phyloP scores from a whole-genome alignment of 768 basidiomycete genomes.

The Suillus occidentalis region DNA sequence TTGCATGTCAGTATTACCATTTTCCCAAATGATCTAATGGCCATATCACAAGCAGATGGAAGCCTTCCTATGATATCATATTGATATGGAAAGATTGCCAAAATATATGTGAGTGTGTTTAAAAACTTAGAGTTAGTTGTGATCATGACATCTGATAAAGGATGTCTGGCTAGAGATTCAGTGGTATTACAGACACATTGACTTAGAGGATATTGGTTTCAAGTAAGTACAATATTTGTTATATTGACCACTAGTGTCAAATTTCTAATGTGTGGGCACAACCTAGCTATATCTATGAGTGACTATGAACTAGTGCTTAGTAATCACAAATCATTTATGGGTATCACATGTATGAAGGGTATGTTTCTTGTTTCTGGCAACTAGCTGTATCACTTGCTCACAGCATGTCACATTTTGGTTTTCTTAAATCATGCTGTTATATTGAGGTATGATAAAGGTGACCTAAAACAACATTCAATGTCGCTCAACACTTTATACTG shows the following conservation, averaged over 20 bases:
- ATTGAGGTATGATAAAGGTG: background rate
- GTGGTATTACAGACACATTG: background rate
- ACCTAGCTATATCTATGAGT: background rate
- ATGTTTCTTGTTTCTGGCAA: background rate
- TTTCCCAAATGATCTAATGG: background rate
- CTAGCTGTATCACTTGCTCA: too few relatives aligned
- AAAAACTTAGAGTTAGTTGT: too few relatives aligned
- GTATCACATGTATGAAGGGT: background rate
- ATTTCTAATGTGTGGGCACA: too few relatives aligned
- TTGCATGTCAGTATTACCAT: too few relatives aligned
- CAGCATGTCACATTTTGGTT: too few relatives aligned
- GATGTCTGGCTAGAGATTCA: background rate
- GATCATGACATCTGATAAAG: background rate
- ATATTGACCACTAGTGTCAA: too few relatives aligned
- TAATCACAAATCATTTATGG: background rate
- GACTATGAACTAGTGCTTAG: background rate
- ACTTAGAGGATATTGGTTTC: background rate
- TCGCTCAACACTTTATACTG: background rate
- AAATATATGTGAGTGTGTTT: background rate
- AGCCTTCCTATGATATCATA: background rate
- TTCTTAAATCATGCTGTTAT: background rate
- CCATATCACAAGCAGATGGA: background rate
- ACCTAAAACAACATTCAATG: background rate
- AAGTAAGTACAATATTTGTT: background rate
- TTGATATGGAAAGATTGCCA: background rate